These are phyloP conservation scores for Ricinus communis DNA, from an alignment of 345 rosid genomes.

Conservation along the genomic window DNA sequence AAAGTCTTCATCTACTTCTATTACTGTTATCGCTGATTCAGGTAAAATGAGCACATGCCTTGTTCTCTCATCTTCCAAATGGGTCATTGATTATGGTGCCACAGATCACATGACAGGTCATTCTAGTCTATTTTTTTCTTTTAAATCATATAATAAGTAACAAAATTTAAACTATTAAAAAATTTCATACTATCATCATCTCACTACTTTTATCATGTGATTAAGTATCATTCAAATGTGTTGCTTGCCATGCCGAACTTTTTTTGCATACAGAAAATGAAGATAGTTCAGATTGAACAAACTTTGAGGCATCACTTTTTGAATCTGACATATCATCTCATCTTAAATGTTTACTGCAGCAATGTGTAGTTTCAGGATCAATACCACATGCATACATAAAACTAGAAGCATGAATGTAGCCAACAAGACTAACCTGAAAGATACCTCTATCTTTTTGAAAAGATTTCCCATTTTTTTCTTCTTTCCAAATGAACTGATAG, in stretches of 20 bases:
- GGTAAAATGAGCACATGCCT: no score
- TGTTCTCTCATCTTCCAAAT: no score
- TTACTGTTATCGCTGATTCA: no score
- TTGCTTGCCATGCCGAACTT: not conserved
- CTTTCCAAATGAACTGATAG: constrained; percentile 48
- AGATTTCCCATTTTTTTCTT: constrained; percentile 54
- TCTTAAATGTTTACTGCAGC: not conserved
- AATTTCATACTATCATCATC: not conserved
- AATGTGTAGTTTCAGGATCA: not conserved
- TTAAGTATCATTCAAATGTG: not conserved
- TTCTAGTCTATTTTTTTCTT: no score
- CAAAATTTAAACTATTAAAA: not conserved
- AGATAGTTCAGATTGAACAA: not conserved
- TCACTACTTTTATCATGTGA: not conserved
- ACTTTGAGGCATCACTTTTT: not conserved
- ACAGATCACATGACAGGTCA: no score
- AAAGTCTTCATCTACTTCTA: no score
- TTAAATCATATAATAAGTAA: no score
- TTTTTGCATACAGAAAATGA: not conserved
- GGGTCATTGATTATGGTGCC: no score
- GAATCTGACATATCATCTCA: not conserved
- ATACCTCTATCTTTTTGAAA: constrained; percentile 50
- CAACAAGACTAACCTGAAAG: constrained; percentile 58
- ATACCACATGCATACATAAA: not conserved
- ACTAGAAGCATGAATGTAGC: not conserved